Conservation (phyloP, 140 eudicot species). For the Anethum foeniculum region DNA sequence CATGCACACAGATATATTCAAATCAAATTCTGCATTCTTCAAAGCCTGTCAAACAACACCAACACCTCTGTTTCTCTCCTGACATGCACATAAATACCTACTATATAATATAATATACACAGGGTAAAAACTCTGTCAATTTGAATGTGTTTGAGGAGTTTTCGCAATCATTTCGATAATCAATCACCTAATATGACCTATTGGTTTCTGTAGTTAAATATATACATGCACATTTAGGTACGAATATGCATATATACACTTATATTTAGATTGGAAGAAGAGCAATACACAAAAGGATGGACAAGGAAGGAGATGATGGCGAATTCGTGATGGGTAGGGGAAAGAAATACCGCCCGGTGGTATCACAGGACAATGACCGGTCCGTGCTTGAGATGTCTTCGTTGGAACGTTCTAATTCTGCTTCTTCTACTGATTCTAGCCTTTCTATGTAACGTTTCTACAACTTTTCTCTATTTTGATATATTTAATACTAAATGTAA, state of each 20-base stretch:
- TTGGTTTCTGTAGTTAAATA: no score
- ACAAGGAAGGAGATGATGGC: conserved; percentile 49
- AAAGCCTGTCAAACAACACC: neutral
- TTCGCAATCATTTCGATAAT: neutral
- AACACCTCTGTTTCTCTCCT: conserved; percentile 4
- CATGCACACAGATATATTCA: neutral
- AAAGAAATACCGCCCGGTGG: conserved; percentile 48
- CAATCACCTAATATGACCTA: neutral
- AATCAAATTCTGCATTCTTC: neutral
- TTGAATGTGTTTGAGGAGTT: neutral
- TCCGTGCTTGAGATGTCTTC: conserved; percentile 58
- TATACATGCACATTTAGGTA: no score
- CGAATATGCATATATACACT: neutral
- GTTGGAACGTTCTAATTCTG: conserved; percentile 33
- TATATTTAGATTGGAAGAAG: conserved; percentile 10
- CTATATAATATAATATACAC: neutral
- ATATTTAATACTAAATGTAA: neutral
- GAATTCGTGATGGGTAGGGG: conserved; percentile 35
- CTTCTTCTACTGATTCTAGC: conserved; percentile 12
- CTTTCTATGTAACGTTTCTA: conserved; percentile 18
- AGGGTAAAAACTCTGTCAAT: neutral
- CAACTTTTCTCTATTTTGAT: neutral
- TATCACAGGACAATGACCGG: conserved; percentile 47
- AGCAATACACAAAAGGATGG: conserved; percentile 21
- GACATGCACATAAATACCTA: neutral